Evolutionary conservation across 768 basidiomycete genomes (phyloP).

Genomic region (Holtermannia corniformis): DNA sequence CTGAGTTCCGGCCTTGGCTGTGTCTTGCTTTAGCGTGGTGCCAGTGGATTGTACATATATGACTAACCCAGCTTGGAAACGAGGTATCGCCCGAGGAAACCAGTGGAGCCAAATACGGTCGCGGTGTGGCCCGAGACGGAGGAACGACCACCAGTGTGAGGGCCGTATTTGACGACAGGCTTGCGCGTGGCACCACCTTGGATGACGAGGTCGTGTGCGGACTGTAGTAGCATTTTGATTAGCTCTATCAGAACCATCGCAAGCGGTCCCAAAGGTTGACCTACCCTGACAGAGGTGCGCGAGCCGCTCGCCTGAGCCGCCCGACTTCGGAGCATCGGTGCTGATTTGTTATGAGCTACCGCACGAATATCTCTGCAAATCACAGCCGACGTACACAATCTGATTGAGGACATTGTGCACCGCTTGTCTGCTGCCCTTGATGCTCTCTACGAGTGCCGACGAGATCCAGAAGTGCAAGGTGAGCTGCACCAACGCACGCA

Average conservation of each 20-base stretch:
- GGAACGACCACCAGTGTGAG: constrained; percentile 53
- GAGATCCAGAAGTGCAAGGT: too few relatives aligned
- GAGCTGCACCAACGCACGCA: too few relatives aligned
- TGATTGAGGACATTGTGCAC: neutral
- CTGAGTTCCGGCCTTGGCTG: constrained; percentile 78
- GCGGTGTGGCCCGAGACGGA: constrained; percentile 82
- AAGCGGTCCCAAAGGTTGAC: too few relatives aligned
- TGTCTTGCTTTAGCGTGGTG: neutral
- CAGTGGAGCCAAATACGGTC: constrained; percentile 94
- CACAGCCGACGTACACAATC: neutral
- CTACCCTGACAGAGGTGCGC: neutral
- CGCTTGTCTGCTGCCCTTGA: too few relatives aligned
- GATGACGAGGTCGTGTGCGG: constrained; percentile 37
- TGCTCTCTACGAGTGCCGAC: too few relatives aligned
- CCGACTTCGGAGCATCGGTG: neutral
- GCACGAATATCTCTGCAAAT: too few relatives aligned
- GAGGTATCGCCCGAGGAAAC: constrained; percentile 88
- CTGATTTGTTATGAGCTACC: too few relatives aligned
- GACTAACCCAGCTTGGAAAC: constrained; percentile 80
- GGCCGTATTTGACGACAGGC: constrained; percentile 65
- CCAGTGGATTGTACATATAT: too few relatives aligned
- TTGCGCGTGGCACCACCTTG: constrained; percentile 13
- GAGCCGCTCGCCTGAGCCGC: neutral
- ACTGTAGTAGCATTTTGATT: constrained; percentile 10
- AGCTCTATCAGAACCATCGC: neutral